Conservation (phyloP, 345 rosid genomes). For the Populus ilicifolia region DNA sequence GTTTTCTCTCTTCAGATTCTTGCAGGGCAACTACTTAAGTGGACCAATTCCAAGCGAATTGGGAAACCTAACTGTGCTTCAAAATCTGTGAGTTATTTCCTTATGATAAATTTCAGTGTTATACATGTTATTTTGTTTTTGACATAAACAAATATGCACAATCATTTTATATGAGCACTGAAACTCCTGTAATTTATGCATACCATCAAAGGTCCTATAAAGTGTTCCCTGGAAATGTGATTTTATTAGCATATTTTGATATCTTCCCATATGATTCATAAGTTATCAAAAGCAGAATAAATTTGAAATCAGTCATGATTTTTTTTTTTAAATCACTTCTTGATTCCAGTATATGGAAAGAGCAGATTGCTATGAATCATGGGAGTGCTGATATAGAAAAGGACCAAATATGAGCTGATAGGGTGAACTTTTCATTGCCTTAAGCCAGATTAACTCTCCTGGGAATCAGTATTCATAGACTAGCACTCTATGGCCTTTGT, state of each 20-base stretch:
- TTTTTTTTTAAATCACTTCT: too few relatives aligned
- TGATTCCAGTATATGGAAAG: too few relatives aligned
- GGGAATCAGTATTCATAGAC: too few relatives aligned
- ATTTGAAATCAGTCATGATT: too few relatives aligned
- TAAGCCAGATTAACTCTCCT: too few relatives aligned
- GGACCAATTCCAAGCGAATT: slow-evolving; percentile 72
- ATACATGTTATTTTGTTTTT: neutral
- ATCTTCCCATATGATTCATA: neutral
- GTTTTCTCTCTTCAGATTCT: slow-evolving; percentile 46
- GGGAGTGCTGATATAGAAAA: too few relatives aligned
- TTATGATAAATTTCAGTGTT: neutral
- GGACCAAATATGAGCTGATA: too few relatives aligned
- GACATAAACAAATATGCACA: neutral
- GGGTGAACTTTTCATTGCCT: too few relatives aligned
- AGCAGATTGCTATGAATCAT: too few relatives aligned
- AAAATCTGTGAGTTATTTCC: slow-evolving; percentile 53
- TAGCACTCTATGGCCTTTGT: neutral
- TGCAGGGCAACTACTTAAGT: slow-evolving; percentile 88
- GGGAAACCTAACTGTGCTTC: slow-evolving; percentile 68
- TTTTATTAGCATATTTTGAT: neutral
- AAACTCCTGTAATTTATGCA: neutral
- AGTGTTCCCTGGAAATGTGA: neutral
- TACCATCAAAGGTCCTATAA: neutral
- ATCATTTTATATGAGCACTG: neutral
- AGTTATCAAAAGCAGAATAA: neutral